phyloP scores from a whole-genome alignment of 2,329 filamentous ascomycete genomes.

The Bisporella sp. region DNA sequence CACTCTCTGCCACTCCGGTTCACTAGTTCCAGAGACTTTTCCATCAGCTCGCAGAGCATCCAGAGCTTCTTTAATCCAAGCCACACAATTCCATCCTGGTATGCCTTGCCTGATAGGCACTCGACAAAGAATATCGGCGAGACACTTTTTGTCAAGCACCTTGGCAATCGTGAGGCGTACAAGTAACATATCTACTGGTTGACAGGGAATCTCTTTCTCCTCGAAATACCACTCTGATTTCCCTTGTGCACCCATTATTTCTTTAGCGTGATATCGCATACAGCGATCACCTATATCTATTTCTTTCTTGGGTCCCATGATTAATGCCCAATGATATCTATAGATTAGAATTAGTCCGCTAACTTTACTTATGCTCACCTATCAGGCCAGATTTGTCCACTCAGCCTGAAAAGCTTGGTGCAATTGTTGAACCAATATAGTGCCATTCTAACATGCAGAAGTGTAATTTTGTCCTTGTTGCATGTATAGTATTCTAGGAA shows the following conservation, averaged over 20 bases:
- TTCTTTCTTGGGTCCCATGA: constrained; percentile 23
- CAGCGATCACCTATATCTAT: constrained; percentile 15
- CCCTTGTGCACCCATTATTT: background rate
- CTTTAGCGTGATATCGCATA: background rate
- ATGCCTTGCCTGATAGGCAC: background rate
- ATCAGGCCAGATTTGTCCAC: background rate
- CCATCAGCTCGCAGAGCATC: constrained; percentile 28
- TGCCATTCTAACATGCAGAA: background rate
- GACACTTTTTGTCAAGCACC: background rate
- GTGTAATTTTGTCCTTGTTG: background rate
- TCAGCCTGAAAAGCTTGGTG: background rate
- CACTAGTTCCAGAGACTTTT: constrained; percentile 30
- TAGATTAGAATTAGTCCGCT: background rate
- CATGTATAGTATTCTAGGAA: background rate
- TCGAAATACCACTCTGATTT: background rate
- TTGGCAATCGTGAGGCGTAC: background rate
- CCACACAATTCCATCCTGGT: background rate
- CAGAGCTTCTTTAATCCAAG: constrained; percentile 33
- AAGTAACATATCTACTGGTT: background rate
- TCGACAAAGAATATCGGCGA: background rate
- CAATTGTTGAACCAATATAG: background rate
- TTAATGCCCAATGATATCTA: constrained; percentile 26
- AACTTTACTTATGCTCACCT: background rate
- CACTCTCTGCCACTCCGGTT: constrained; percentile 32
- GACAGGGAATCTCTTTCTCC: background rate